A percentile compares a stretch with the other conserved stretches of the same genome.
Conservation (phyloP, 2,329 filamentous ascomycete species). For the Aspergillus aculeatus region DNA sequence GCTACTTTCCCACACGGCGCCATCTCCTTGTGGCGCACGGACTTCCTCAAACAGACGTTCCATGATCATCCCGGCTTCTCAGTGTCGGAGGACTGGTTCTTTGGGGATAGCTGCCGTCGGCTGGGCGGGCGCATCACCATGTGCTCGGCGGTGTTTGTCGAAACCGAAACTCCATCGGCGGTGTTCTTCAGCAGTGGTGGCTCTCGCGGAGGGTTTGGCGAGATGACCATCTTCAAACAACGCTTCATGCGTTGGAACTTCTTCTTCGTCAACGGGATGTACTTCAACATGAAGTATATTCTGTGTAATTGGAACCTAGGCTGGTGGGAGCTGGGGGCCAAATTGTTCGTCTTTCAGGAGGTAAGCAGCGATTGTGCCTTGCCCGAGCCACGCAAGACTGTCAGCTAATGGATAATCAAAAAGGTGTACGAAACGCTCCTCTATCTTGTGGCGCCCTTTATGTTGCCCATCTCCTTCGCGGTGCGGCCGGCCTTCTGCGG, state of each 20-base stretch:
- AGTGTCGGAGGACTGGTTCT: slow-evolving; percentile 55
- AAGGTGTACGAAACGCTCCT: slow-evolving; percentile 49
- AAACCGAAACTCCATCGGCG: slow-evolving; percentile 50
- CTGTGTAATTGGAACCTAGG: slow-evolving; percentile 50
- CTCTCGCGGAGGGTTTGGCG: slow-evolving; percentile 49
- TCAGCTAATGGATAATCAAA: slow-evolving; percentile 12
- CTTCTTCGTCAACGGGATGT: slow-evolving; percentile 53
- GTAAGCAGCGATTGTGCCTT: slow-evolving; percentile 11
- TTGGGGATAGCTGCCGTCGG: slow-evolving; percentile 49
- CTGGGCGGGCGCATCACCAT: slow-evolving; percentile 49
- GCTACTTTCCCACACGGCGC: slow-evolving; percentile 54
- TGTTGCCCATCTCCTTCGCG: slow-evolving; percentile 47
- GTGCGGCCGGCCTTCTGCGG: slow-evolving; percentile 44
- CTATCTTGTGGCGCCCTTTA: slow-evolving; percentile 48
- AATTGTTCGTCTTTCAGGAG: slow-evolving; percentile 52
- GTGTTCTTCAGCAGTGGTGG: slow-evolving; percentile 43
- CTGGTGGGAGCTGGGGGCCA: slow-evolving; percentile 51
- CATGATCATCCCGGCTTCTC: slow-evolving; percentile 51
- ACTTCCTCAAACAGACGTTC: slow-evolving; percentile 48
- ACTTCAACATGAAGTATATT: slow-evolving; percentile 50
- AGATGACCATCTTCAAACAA: slow-evolving; percentile 55
- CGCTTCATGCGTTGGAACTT: slow-evolving; percentile 54
- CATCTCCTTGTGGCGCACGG: slow-evolving; percentile 50
- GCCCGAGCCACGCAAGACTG: slow-evolving; percentile 1
- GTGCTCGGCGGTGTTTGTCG: slow-evolving; percentile 52